A percentile compares a stretch with the other conserved stretches of the same genome.
These are phyloP conservation scores for Powellomyces hirtus DNA, from an alignment of 192 early-diverging fungal species.

Conservation along the genomic window DNA sequence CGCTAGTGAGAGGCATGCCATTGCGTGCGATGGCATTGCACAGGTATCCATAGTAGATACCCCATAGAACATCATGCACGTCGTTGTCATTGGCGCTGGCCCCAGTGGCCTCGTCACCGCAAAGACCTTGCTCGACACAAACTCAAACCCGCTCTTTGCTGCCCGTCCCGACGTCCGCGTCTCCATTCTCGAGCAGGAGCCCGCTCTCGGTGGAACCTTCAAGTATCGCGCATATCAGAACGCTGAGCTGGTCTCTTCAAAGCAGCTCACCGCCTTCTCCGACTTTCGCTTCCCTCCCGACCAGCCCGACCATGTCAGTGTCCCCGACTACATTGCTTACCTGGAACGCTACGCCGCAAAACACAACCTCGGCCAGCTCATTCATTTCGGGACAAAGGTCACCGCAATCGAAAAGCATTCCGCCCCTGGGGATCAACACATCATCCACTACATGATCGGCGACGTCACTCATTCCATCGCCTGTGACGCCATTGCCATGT, in stretches of 20 bases:
- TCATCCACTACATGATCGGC: neutral
- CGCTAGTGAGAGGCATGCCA: too few species aligned
- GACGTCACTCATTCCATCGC: neutral
- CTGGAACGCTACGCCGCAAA: slow-evolving; percentile 2
- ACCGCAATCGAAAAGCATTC: neutral
- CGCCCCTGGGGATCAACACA: neutral
- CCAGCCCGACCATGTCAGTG: neutral
- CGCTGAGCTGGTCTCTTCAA: slow-evolving; percentile 17
- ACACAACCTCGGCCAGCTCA: neutral
- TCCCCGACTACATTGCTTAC: neutral
- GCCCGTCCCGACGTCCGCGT: neutral
- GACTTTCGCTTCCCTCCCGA: slow-evolving; percentile 7
- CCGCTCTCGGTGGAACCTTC: slow-evolving; percentile 8
- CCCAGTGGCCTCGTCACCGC: slow-evolving; percentile 20
- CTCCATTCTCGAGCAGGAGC: neutral
- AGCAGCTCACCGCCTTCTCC: slow-evolving; percentile 13
- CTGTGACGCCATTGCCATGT: slow-evolving; percentile 14
- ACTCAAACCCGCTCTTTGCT: neutral
- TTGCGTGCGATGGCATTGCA: too few species aligned
- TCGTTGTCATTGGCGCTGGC: slow-evolving; percentile 1
- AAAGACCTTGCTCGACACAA: neutral
- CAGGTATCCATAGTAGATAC: too few species aligned
- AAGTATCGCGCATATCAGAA: slow-evolving; percentile 7
- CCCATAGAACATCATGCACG: too few species aligned
- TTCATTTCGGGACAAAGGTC: neutral